phyloP scores from a whole-genome alignment of 176 grass and related monocot species.

The Cymbopogon citratus region DNA sequence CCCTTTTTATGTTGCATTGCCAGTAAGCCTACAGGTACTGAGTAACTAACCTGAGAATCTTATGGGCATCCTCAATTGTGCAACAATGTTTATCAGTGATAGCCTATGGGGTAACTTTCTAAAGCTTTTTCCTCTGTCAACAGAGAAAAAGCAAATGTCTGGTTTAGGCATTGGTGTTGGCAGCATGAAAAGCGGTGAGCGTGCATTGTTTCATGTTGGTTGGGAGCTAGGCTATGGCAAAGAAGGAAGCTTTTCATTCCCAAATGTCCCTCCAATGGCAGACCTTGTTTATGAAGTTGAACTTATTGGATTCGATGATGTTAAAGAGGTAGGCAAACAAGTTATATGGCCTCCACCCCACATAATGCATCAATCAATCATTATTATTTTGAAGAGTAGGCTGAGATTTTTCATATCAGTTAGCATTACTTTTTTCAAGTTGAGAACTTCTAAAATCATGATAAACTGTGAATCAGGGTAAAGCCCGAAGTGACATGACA shows the following conservation, averaged over 20 bases:
- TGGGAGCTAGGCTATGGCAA: constrained; percentile 92
- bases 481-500: constrained; percentile 90
- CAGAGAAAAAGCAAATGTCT: constrained; percentile 73
- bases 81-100: not conserved
- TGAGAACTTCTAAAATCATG: not conserved
- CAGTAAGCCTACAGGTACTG: not conserved
- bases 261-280: constrained; percentile 89
- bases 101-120: constrained; percentile 19
- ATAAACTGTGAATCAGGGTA: constrained; percentile 55
- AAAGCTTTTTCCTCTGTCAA: not conserved
- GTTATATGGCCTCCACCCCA: not conserved
- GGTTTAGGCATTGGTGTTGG: constrained; percentile 77
- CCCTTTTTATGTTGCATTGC: not conserved
- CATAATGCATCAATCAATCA: not conserved
- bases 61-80: not conserved
- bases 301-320: constrained; percentile 89
- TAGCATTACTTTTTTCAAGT: constrained; percentile 2
- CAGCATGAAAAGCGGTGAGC: constrained; percentile 78
- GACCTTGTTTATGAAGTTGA: constrained; percentile 90
- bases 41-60: not conserved
- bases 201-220: constrained; percentile 63
- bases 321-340: constrained; percentile 67
- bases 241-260: constrained; percentile 98
- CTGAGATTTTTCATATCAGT: not conserved
- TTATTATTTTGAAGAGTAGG: constrained; percentile 3